These are phyloP conservation scores for Flammula alnicola DNA, from an alignment of 1,284 basidiomycete genomes.

Conservation along the genomic window DNA sequence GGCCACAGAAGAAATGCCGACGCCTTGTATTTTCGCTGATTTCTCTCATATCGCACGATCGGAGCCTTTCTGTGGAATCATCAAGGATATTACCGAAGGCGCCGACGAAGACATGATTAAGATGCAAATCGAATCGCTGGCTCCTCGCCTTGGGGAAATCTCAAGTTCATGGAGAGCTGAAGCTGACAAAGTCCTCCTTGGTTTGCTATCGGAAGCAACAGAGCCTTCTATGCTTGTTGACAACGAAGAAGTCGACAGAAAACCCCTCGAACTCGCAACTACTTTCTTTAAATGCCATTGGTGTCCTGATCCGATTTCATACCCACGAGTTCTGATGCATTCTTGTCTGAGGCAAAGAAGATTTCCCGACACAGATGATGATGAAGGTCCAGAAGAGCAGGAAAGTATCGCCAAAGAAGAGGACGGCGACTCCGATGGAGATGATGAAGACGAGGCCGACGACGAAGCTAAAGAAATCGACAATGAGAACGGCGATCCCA, in stretches of 20 bases:
- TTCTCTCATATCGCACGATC: constrained; percentile 6
- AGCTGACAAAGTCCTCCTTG: constrained; percentile 17
- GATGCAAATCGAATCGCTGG: not conserved
- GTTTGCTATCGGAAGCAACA: constrained; percentile 7
- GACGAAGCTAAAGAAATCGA: not conserved
- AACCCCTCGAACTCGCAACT: constrained; percentile 28
- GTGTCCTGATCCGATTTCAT: constrained; percentile 34
- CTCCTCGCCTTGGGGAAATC: not conserved
- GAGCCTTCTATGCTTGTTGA: constrained; percentile 1
- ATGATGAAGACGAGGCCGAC: constrained; percentile 3
- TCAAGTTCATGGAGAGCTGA: constrained; percentile 15
- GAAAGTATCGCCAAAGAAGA: too few species aligned
- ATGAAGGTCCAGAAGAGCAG: too few species aligned
- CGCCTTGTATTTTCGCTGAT: constrained; percentile 12
- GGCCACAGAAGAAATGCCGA: not conserved
- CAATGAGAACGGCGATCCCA: not conserved
- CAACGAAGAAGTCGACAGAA: not conserved
- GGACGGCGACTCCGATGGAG: constrained; percentile 8
- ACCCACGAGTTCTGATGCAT: constrained; percentile 34
- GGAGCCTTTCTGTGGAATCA: constrained; percentile 16
- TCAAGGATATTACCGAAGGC: constrained; percentile 5
- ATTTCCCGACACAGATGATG: constrained; percentile 10
- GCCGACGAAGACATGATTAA: not conserved
- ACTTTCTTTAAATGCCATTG: constrained; percentile 35
- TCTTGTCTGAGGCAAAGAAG: constrained; percentile 21